Conservation (phyloP, 2,329 filamentous ascomycete species). For the Eurotiales sp. region DNA sequence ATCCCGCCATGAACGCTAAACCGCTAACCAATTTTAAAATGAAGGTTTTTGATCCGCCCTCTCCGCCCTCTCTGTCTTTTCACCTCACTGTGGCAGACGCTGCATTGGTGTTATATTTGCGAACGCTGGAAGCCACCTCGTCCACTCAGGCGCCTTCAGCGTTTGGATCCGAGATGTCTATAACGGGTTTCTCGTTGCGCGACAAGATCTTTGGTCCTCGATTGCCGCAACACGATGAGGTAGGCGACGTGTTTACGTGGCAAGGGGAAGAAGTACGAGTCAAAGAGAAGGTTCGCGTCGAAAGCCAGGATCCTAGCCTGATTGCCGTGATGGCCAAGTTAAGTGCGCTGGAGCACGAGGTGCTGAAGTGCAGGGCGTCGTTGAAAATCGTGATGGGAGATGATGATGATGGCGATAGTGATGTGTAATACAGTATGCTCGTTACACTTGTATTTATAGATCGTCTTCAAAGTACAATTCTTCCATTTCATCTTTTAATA, state of each 20-base stretch:
- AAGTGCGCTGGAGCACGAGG: conserved; percentile 68
- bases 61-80: conserved; percentile 69
- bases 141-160: conserved; percentile 58
- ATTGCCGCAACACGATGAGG: conserved; percentile 72
- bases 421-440: conserved; percentile 4
- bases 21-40: neutral
- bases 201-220: conserved; percentile 50
- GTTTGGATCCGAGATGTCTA: conserved; percentile 64
- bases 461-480: conserved; percentile 1
- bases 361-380: conserved; percentile 66
- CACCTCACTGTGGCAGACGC: conserved; percentile 66
- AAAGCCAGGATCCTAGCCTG: conserved; percentile 82
- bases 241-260: conserved; percentile 70
- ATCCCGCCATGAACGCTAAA: neutral
- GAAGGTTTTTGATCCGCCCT: conserved; percentile 57
- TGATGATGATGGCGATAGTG: conserved; percentile 46
- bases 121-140: conserved; percentile 64
- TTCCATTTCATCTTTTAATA: neutral
- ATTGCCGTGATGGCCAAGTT: conserved; percentile 82
- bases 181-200: conserved; percentile 56
- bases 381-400: conserved; percentile 74
- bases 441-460: no score
- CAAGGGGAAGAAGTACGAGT: conserved; percentile 72
- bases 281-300: conserved; percentile 82
- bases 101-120: conserved; percentile 64